Evolutionary conservation across 805 yeast species (phyloP).

Genomic region (Helenozyma rhizophorensis): DNA sequence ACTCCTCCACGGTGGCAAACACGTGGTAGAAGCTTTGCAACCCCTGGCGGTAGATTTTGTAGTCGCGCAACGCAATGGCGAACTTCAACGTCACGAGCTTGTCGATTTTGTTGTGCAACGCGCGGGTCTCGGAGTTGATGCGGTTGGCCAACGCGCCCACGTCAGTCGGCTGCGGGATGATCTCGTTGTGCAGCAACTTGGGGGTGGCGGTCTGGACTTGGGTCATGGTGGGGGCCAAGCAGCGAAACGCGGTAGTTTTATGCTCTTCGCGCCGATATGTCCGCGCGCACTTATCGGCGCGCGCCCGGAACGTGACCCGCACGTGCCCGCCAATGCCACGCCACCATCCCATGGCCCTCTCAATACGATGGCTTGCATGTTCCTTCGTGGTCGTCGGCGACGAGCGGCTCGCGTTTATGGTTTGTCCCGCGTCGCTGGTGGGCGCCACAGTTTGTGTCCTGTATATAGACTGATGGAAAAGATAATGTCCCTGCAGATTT

Average conservation of each 20-base stretch:
- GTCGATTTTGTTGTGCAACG: conserved; percentile 64
- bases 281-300: neutral
- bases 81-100: conserved; percentile 65
- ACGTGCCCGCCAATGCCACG: too few relatives aligned
- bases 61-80: conserved; percentile 72
- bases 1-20: conserved; percentile 58
- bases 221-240: neutral
- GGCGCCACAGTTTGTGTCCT: too few relatives aligned
- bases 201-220: conserved; percentile 20
- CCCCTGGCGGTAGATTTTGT: conserved; percentile 76
- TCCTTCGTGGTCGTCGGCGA: too few relatives aligned
- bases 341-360: too few relatives aligned
- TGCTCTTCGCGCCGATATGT: too few relatives aligned
- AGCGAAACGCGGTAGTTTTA: too few relatives aligned
- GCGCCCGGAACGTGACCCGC: too few relatives aligned
- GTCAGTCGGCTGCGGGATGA: conserved; percentile 75
- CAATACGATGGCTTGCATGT: too few relatives aligned
- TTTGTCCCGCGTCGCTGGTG: too few relatives aligned
- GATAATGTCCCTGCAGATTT: too few relatives aligned
- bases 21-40: conserved; percentile 69
- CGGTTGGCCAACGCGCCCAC: conserved; percentile 81
- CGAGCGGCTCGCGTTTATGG: too few relatives aligned
- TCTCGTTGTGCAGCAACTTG: conserved; percentile 41
- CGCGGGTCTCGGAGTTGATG: conserved; percentile 65
- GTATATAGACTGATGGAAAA: too few relatives aligned